Conservation (phyloP, 768 basidiomycete species). For the Tricholoma flavovirens region DNA sequence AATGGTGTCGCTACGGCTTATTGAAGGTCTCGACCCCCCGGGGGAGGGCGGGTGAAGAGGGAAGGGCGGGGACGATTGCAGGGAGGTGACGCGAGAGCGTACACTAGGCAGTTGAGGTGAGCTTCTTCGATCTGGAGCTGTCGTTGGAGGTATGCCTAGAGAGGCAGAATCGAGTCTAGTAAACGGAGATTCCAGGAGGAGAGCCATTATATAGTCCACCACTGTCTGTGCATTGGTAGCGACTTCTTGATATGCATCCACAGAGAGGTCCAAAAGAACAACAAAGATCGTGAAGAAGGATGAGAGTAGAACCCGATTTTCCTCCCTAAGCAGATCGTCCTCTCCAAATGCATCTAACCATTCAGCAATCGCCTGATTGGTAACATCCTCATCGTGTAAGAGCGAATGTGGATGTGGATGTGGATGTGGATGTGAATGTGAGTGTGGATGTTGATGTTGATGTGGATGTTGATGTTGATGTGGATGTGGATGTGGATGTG, state of each 20-base stretch:
- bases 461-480: too few species aligned
- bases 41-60: constrained; percentile 42
- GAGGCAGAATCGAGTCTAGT: constrained; percentile 65
- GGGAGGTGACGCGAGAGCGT: constrained; percentile 43
- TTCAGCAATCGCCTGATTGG: constrained; percentile 63
- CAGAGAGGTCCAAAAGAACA: constrained; percentile 82
- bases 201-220: constrained; percentile 87
- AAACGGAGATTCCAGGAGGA: constrained; percentile 87
- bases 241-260: constrained; percentile 91
- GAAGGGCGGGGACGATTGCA: constrained; percentile 43
- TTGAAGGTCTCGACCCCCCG: constrained; percentile 36
- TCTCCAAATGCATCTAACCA: constrained; percentile 73
- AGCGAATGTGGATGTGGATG: constrained; percentile 26
- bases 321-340: constrained; percentile 60
- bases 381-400: constrained; percentile 63
- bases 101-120: constrained; percentile 33
- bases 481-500: too few species aligned
- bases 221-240: constrained; percentile 87
- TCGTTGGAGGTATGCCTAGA: constrained; percentile 44
- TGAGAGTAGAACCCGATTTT: constrained; percentile 80
- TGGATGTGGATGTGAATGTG: too few species aligned
- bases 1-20: constrained; percentile 59
- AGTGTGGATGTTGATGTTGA: too few species aligned
- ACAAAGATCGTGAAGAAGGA: constrained; percentile 93
- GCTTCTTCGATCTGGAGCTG: constrained; percentile 31